A percentile compares a stretch with the other conserved stretches of the same genome.
Evolutionary conservation across 1,284 basidiomycete species (phyloP).

Genomic region (Puccinia polysora): DNA sequence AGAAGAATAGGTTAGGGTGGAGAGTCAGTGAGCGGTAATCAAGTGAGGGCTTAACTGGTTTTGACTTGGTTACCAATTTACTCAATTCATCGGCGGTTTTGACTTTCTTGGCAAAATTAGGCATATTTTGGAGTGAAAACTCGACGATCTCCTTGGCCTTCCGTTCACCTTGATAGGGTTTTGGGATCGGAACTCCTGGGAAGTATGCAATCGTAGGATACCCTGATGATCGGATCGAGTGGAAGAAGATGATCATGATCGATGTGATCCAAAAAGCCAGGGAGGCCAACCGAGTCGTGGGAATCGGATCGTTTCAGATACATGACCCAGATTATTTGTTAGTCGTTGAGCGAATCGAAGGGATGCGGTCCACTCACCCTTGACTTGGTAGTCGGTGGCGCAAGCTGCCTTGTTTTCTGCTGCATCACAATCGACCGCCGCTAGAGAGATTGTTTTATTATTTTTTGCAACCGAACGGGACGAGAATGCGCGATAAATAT

Average conservation of each 20-base stretch:
- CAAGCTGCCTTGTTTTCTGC: conserved; percentile 36
- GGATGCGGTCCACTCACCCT: conserved; percentile 3
- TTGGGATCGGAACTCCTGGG: conserved; percentile 19
- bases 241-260: too few species aligned
- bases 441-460: too few species aligned
- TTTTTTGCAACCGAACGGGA: too few species aligned
- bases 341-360: neutral
- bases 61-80: conserved; percentile 28
- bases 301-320: neutral
- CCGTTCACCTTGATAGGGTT: conserved; percentile 31
- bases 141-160: conserved; percentile 39
- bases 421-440: conserved; percentile 42
- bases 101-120: conserved; percentile 38
- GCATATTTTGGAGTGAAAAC: conserved; percentile 33
- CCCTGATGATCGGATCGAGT: conserved; percentile 1
- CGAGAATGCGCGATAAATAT: too few species aligned
- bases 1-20: too few species aligned
- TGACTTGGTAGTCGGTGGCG: conserved; percentile 35
- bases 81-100: conserved; percentile 21
- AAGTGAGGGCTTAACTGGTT: too few species aligned
- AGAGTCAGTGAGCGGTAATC: too few species aligned
- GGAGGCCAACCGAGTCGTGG: too few species aligned
- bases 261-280: too few species aligned
- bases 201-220: conserved; percentile 39
- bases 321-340: neutral